A percentile compares a stretch with the other conserved stretches of the same genome.
phyloP scores from a whole-genome alignment of 352 stramenopile species.

The Globisporangium takayamanum region DNA sequence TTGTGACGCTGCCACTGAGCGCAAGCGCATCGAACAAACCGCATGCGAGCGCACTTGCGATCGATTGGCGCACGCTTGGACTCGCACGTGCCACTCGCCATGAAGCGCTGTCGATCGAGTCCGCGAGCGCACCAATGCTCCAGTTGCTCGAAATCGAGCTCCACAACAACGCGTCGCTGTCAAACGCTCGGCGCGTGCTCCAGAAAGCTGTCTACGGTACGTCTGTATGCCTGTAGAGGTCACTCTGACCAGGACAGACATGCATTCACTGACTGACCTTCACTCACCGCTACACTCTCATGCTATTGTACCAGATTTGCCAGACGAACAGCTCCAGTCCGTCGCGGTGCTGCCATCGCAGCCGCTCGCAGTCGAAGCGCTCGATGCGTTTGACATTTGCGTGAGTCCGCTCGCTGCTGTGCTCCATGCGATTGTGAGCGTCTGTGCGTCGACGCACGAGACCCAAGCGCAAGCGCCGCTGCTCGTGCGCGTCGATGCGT shows the following conservation, averaged over 20 bases:
- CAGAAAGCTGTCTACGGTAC: slow-evolving; percentile 7
- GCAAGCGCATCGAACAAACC: not conserved
- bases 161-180: slow-evolving; percentile 7
- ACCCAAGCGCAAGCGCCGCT: not conserved
- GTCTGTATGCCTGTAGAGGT: not conserved
- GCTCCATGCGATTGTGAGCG: slow-evolving; percentile 3
- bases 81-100: not conserved
- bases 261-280: not conserved
- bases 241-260: not conserved
- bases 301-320: slow-evolving; percentile 1
- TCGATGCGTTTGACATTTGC: slow-evolving; percentile 13
- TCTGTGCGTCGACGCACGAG: slow-evolving; percentile 2
- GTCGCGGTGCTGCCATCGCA: slow-evolving; percentile 11
- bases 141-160: slow-evolving; percentile 40
- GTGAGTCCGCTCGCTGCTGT: slow-evolving; percentile 10
- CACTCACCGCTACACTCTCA: not conserved
- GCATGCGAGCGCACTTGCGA: slow-evolving; percentile 4
- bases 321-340: slow-evolving; percentile 5
- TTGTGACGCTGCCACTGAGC: slow-evolving; percentile 17
- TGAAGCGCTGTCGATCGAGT: slow-evolving; percentile 3
- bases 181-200: slow-evolving; percentile 5
- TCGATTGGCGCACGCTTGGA: slow-evolving; percentile 11
- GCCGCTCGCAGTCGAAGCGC: not conserved
- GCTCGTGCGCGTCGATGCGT: not conserved
- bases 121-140: slow-evolving; percentile 4